phyloP scores from a whole-genome alignment of 1,284 basidiomycete genomes.

The Sporisorium iseilematis-ciliati region DNA sequence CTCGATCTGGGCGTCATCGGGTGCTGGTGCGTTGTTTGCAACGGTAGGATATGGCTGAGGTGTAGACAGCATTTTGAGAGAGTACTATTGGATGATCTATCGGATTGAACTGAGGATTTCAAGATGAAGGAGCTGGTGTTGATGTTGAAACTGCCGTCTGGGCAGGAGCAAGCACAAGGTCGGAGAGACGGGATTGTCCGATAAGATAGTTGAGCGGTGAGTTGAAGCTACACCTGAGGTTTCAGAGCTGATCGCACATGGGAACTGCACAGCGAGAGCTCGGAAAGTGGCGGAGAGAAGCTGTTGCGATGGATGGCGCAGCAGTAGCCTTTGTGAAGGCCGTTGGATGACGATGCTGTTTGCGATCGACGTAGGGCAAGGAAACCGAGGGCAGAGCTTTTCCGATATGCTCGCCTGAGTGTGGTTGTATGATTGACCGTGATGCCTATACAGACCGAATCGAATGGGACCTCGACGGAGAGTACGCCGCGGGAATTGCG shows the following conservation, averaged over 20 bases:
- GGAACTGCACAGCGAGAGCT: constrained; percentile 15
- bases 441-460: not conserved
- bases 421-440: not conserved
- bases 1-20: constrained; percentile 68
- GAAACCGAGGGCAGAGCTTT: not conserved
- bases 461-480: not conserved
- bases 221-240: constrained; percentile 25
- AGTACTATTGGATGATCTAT: constrained; percentile 14
- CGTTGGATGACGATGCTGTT: not conserved
- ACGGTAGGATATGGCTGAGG: constrained; percentile 67
- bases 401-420: not conserved
- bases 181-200: constrained; percentile 22
- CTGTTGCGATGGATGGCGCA: not conserved
- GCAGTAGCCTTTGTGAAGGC: not conserved
- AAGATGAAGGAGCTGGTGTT: too few species aligned
- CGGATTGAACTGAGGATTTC: not conserved
- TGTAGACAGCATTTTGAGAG: constrained; percentile 66
- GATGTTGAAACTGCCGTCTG: not conserved
- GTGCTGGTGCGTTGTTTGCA: constrained; percentile 61
- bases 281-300: not conserved
- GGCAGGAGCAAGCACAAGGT: constrained; percentile 1
- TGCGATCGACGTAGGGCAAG: not conserved
- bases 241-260: constrained; percentile 31
- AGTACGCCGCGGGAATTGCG: not conserved
- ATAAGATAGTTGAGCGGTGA: constrained; percentile 3